A percentile compares a stretch with the other conserved stretches of the same genome.
Conservation (phyloP, 208 protist species). For the Leishmania martiniquensis region DNA sequence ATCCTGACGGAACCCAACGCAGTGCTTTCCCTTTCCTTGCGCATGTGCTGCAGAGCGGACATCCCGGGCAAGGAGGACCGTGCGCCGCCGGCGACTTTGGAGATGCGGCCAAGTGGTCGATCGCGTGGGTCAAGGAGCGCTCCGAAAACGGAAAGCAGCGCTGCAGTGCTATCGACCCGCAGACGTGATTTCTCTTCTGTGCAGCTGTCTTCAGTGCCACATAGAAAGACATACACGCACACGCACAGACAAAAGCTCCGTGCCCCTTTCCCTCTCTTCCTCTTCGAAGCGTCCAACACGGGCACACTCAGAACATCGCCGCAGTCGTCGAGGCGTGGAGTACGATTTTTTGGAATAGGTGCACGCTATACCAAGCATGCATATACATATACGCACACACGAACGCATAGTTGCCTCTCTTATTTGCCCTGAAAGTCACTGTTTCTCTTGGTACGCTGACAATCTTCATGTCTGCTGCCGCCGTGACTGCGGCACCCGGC, state of each 20-base stretch:
- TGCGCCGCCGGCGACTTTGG: neutral
- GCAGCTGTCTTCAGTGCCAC: neutral
- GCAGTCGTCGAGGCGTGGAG: neutral
- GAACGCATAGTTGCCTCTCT: neutral
- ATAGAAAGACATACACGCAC: neutral
- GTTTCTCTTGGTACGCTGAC: neutral
- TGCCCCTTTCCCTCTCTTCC: neutral
- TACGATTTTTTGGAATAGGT: neutral
- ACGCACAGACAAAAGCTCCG: neutral
- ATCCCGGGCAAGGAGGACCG: neutral
- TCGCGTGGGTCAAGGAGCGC: neutral
- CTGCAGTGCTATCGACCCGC: neutral
- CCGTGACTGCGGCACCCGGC: neutral
- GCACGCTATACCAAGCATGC: neutral
- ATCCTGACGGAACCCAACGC: neutral
- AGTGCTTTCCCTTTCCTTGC: neutral
- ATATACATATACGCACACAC: neutral
- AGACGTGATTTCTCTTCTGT: neutral
- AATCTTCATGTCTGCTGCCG: constrained; percentile 1
- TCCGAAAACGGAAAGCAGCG: neutral
- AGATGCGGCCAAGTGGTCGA: neutral
- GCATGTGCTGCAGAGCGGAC: neutral
- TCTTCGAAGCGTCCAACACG: neutral
- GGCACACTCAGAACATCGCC: neutral
- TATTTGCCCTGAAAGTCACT: neutral